phyloP scores from a whole-genome alignment of 2,329 filamentous ascomycete species.

The Penicillium sp. region DNA sequence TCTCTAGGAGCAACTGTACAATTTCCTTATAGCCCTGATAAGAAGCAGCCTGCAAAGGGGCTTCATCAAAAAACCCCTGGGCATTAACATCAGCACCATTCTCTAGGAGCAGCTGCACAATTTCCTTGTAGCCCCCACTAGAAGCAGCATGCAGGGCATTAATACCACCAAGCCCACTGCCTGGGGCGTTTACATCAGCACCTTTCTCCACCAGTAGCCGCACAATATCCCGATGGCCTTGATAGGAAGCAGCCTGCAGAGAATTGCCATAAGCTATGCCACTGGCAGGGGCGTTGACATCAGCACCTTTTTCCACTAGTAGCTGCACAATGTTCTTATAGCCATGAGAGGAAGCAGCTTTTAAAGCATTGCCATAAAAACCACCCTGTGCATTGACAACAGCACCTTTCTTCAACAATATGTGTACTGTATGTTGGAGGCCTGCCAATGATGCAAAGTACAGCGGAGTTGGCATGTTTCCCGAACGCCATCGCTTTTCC shows the following conservation, averaged over 20 bases:
- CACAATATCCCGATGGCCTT: slow-evolving; percentile 19
- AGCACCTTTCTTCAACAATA: background rate
- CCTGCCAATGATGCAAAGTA: slow-evolving; percentile 21
- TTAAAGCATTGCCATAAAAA: slow-evolving; percentile 17
- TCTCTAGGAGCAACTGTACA: no score
- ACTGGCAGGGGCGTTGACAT: slow-evolving; percentile 9
- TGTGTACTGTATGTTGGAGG: slow-evolving; percentile 6
- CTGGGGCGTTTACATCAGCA: slow-evolving; percentile 22
- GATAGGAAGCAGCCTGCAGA: slow-evolving; percentile 17
- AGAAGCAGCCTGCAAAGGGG: no score
- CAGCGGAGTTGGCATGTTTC: slow-evolving; percentile 13
- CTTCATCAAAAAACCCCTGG: no score
- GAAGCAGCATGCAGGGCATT: no score
- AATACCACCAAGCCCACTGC: no score
- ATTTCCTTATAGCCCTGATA: no score
- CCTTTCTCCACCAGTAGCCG: slow-evolving; percentile 21
- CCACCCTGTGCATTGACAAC: no score
- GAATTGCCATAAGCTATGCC: slow-evolving; percentile 17
- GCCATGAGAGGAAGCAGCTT: slow-evolving; percentile 15
- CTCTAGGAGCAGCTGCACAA: no score
- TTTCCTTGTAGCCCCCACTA: no score
- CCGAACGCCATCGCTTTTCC: background rate
- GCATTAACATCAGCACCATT: no score
- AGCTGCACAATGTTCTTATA: slow-evolving; percentile 19
- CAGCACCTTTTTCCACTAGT: background rate